phyloP scores from a whole-genome alignment of 1,139 yeast genomes.

The Scheffersomyces segobiensis region DNA sequence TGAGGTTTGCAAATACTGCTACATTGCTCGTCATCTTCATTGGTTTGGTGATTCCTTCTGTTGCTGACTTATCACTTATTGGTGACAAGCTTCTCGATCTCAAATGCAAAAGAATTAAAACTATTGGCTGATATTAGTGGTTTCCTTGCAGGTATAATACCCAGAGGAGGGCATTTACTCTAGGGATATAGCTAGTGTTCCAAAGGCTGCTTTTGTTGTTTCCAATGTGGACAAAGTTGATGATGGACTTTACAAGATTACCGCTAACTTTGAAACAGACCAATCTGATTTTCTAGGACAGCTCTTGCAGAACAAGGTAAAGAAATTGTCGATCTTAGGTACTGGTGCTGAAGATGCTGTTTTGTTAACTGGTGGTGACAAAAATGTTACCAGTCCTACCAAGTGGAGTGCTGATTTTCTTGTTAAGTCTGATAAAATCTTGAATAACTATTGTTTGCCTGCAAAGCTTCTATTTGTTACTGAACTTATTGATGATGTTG shows the following conservation, averaged over 20 bases:
- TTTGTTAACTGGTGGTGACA: slow-evolving; percentile 12
- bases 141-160: background rate
- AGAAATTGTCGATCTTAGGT: slow-evolving; percentile 15
- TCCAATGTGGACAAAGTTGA: slow-evolving; percentile 19
- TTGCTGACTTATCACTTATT: background rate
- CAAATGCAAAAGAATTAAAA: background rate
- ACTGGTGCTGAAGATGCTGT: slow-evolving; percentile 20
- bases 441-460: slow-evolving; percentile 25
- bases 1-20: slow-evolving; percentile 4
- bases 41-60: slow-evolving; percentile 2
- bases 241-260: slow-evolving; percentile 18
- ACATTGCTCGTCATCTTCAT: background rate
- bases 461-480: background rate
- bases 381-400: slow-evolving; percentile 11
- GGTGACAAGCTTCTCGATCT: background rate
- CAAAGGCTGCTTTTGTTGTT: slow-evolving; percentile 24
- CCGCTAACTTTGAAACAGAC: slow-evolving; percentile 22
- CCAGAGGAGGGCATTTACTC: background rate
- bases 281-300: slow-evolving; percentile 16
- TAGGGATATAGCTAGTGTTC: slow-evolving; percentile 7
- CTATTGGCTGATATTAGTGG: background rate
- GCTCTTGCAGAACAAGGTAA: slow-evolving; percentile 13
- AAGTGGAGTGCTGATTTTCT: slow-evolving; percentile 21
- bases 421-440: slow-evolving; percentile 15
- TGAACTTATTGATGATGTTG: background rate